Conservation (phyloP, 2,329 filamentous ascomycete species). For the Ceratocystis smalleyi region DNA sequence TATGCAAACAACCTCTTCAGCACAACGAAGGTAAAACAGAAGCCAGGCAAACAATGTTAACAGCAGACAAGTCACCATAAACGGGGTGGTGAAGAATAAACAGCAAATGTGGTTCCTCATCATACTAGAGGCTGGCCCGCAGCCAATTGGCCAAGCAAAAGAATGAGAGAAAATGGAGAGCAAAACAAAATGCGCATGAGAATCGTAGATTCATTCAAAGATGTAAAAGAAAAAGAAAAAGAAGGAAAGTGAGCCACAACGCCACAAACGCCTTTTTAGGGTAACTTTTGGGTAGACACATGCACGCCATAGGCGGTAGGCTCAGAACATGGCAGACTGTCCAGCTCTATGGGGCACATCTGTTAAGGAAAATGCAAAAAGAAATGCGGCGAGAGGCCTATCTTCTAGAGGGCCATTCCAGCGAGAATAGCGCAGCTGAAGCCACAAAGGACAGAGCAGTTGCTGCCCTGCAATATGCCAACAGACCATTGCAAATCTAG, state of each 20-base stretch:
- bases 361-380: background rate
- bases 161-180: background rate
- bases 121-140: background rate
- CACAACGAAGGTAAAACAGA: background rate
- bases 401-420: background rate
- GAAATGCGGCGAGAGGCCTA: background rate
- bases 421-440: background rate
- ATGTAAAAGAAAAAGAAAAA: background rate
- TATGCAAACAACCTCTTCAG: background rate
- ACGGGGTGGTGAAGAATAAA: background rate
- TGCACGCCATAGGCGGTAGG: background rate
- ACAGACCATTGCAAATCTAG: background rate
- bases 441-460: background rate
- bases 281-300: constrained; percentile 1
- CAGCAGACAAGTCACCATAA: background rate
- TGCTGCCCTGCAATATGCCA: background rate
- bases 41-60: background rate
- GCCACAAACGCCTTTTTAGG: constrained; percentile 3
- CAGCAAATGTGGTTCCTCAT: constrained; percentile 6
- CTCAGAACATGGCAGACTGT: background rate
- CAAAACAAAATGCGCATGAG: background rate
- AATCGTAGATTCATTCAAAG: constrained; percentile 2
- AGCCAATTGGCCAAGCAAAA: background rate
- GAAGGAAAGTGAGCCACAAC: background rate
- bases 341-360: background rate